Evolutionary conservation across 164 flowering plant species (phyloP).

Genomic region (Aristolochia fimbriata): DNA sequence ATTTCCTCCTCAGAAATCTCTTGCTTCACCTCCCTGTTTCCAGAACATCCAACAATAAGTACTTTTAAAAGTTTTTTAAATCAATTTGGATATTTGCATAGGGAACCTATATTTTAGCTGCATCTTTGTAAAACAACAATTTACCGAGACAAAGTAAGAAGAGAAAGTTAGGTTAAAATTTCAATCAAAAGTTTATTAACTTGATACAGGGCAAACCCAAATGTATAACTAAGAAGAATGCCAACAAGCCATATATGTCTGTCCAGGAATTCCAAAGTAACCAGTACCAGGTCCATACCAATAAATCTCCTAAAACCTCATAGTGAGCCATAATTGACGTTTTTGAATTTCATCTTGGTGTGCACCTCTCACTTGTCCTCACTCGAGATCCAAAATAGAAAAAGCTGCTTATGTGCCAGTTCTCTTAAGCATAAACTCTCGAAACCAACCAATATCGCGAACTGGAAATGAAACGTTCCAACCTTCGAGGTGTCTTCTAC

Average conservation of each 20-base stretch:
- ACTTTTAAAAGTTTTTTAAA: neutral
- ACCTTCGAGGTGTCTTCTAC: too few relatives aligned
- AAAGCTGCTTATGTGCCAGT: neutral
- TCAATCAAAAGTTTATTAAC: neutral
- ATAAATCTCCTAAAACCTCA: too few relatives aligned
- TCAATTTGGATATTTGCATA: neutral
- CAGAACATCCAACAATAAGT: neutral
- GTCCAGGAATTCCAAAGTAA: too few relatives aligned
- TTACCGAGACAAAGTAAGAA: neutral
- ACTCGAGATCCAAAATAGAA: neutral
- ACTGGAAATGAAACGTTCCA: too few relatives aligned
- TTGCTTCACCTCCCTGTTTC: slow-evolving; percentile 14
- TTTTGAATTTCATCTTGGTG: neutral
- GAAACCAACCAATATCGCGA: too few relatives aligned
- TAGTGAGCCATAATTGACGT: too few relatives aligned
- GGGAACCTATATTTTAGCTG: neutral
- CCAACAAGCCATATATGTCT: too few relatives aligned
- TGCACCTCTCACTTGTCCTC: neutral
- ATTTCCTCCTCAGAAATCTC: slow-evolving; percentile 48
- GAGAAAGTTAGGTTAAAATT: neutral
- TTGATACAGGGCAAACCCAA: neutral
- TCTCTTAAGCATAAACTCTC: neutral
- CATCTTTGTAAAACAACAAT: neutral
- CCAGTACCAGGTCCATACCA: too few relatives aligned
- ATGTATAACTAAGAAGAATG: too few relatives aligned